phyloP scores from a whole-genome alignment of 495 filamentous ascomycete genomes.

The Trichocladium uniseriatum region DNA sequence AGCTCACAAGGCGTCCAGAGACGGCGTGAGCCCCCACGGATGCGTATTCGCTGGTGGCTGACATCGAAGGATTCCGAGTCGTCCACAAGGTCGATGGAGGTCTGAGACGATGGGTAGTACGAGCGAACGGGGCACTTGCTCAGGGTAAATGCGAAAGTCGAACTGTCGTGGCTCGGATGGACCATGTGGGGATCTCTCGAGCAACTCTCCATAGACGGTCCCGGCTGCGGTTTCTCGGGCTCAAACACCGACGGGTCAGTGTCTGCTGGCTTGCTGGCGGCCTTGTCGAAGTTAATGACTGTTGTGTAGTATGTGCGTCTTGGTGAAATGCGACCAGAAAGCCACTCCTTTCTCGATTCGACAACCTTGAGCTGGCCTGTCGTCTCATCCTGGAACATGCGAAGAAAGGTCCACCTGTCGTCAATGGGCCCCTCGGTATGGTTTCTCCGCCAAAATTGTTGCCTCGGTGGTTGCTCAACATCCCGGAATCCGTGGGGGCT shows the following conservation, averaged over 20 bases:
- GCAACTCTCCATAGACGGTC: background rate
- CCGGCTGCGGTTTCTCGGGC: slow-evolving; percentile 4
- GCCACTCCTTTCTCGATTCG: slow-evolving; percentile 67
- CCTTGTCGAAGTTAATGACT: slow-evolving; percentile 40
- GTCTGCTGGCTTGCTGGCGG: background rate
- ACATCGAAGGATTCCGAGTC: slow-evolving; percentile 36
- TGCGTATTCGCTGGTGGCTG: slow-evolving; percentile 25
- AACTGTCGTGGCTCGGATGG: slow-evolving; percentile 31
- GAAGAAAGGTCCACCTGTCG: slow-evolving; percentile 64
- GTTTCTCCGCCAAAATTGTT: slow-evolving; percentile 54
- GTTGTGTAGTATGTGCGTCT: slow-evolving; percentile 62
- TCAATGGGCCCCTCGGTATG: slow-evolving; percentile 69
- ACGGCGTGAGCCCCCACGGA: slow-evolving; percentile 27
- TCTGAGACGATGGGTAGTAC: slow-evolving; percentile 49
- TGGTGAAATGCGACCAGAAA: slow-evolving; percentile 47
- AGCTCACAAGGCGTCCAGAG: slow-evolving; percentile 47
- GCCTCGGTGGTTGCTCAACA: slow-evolving; percentile 27
- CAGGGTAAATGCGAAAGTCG: slow-evolving; percentile 41
- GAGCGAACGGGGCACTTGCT: slow-evolving; percentile 50
- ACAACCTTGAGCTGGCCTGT: slow-evolving; percentile 52
- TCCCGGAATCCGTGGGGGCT: slow-evolving; percentile 23
- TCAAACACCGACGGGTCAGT: background rate
- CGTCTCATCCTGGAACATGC: slow-evolving; percentile 53
- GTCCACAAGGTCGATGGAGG: slow-evolving; percentile 60
- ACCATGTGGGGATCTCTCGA: slow-evolving; percentile 18